Evolutionary conservation across 2,329 filamentous ascomycete genomes (phyloP), one percentile per base, ranked within the genome.

Genomic region (Xylaria sp.): DNA sequence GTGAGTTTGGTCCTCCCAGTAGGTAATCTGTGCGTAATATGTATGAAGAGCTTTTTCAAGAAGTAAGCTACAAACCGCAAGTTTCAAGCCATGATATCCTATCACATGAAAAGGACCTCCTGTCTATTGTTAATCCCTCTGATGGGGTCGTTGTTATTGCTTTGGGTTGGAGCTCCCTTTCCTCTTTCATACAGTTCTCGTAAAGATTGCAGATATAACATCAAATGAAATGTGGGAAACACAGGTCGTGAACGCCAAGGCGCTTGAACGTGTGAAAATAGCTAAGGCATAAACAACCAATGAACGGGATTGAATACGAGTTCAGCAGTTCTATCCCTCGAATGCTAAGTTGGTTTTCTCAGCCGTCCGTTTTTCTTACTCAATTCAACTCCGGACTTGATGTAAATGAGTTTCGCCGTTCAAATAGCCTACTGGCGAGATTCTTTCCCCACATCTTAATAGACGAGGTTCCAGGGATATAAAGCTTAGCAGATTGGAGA

Each of bases 321-420:
- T 36, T 39, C 29, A 54, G 38, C 36, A 31, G 13, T 45, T n/a
- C 25, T 53, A 50, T 65, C 25, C 11, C 29, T 57, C 27, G 20
- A 39, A 17, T 15, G 27, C 45, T 33, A 39, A 44, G 62, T 60
- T 44, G 31, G 56, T 58, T 56, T 69, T 56, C 65, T 68, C 57
- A 33, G n/a, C n/a, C 44, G 13, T 51, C 31, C 36, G 20, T 63
- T 69, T 68, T 71, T 61, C 15, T 49, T 63, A 45, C 36, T 49
- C 55, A 44, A 59, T 29, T 45, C 44, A 58, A 65, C 51, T 69
- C 22, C 67, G 33, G 59, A 66, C 67, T 71, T 56, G 69, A 68
- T 63, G 66, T 60, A 66, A 58, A 53, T 60, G 56, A 62, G 55
- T 68, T 49, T 62, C 60, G 54, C 65, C 54, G 61, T 45, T 36